These are phyloP conservation scores for Solanum neorickii DNA, from an alignment of 257 asterid genomes.

Conservation along the genomic window DNA sequence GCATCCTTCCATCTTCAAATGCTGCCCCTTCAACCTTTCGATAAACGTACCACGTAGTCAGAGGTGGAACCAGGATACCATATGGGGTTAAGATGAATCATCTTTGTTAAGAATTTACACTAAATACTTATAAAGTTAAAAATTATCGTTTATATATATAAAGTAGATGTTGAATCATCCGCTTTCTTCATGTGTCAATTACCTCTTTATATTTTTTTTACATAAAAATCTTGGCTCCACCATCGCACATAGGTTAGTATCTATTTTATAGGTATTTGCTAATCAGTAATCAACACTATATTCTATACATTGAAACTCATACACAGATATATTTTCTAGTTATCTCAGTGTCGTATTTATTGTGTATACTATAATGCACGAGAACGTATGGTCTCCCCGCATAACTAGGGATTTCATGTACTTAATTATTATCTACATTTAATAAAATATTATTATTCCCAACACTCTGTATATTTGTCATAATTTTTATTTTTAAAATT, in stretches of 20 bases:
- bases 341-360: background rate
- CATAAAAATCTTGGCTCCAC: background rate
- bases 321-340: background rate
- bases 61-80: background rate
- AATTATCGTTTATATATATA: too few species aligned
- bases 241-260: background rate
- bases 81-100: background rate
- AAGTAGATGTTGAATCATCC: too few species aligned
- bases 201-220: too few species aligned
- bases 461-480: too few species aligned
- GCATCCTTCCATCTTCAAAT: constrained; percentile 31
- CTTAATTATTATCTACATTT: background rate
- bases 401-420: background rate
- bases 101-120: too few species aligned
- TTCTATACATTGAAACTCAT: background rate
- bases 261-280: background rate
- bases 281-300: background rate
- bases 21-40: constrained; percentile 36
- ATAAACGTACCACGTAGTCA: background rate
- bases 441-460: too few species aligned
- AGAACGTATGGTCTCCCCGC: background rate
- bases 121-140: background rate
- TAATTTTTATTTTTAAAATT: too few species aligned
- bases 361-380: background rate
- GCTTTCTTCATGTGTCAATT: too few species aligned